Conservation (phyloP, 2,329 filamentous ascomycete species). For the Exophiala dermatitidis region DNA sequence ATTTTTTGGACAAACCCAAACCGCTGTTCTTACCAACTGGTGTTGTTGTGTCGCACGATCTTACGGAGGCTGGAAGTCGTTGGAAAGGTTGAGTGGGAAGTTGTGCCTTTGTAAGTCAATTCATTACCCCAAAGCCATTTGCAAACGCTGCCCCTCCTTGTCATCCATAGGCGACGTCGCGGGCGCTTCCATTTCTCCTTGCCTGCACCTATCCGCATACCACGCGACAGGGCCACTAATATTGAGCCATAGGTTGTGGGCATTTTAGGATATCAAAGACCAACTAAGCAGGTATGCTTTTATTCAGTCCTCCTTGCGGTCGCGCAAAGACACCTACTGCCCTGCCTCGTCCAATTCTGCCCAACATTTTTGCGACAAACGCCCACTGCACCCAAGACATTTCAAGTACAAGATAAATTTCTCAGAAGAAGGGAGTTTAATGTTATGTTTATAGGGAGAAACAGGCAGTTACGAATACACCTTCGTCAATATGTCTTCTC, state of each 20-base stretch:
- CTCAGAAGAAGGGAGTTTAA: slow-evolving; percentile 10
- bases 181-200: not conserved
- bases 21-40: slow-evolving; percentile 18
- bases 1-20: not conserved
- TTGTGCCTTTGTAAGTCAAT: slow-evolving; percentile 22
- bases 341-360: not conserved
- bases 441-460: slow-evolving; percentile 2
- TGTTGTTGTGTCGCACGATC: slow-evolving; percentile 20
- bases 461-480: slow-evolving; percentile 5
- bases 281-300: slow-evolving; percentile 14
- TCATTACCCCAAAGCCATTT: not conserved
- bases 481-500: slow-evolving; percentile 58
- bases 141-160: slow-evolving; percentile 1
- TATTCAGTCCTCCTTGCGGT: not conserved
- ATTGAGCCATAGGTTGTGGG: slow-evolving; percentile 16
- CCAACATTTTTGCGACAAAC: not conserved
- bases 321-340: not conserved
- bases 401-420: not conserved
- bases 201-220: slow-evolving; percentile 20
- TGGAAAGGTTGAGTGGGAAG: slow-evolving; percentile 27
- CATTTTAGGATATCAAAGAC: slow-evolving; percentile 15
- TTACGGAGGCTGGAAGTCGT: slow-evolving; percentile 26
- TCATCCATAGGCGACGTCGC: not conserved
- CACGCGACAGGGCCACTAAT: slow-evolving; percentile 13
- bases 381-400: not conserved